These are phyloP conservation scores for Bassia scoparia DNA, from an alignment of 148 eudicot genomes.

Conservation along the genomic window DNA sequence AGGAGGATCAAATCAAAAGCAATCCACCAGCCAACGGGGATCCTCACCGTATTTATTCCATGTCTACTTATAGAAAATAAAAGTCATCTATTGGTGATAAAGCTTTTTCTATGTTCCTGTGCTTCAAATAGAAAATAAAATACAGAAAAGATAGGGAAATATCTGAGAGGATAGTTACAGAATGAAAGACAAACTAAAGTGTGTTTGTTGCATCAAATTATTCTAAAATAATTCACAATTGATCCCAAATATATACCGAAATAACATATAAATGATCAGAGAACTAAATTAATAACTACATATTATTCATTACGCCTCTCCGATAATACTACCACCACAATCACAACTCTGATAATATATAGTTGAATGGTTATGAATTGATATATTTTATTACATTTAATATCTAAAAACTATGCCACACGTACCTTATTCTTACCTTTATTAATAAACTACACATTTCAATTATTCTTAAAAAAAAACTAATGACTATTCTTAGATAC, in stretches of 20 bases:
- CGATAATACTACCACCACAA: too few species aligned
- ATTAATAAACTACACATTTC: too few species aligned
- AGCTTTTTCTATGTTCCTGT: constrained; percentile 70
- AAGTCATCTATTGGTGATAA: constrained; percentile 68
- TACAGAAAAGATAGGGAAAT: neutral
- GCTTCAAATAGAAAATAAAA: constrained; percentile 26
- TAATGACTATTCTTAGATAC: too few species aligned
- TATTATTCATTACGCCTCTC: too few species aligned
- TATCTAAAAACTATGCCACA: too few species aligned
- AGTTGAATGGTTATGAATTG: too few species aligned
- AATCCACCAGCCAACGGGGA: constrained; percentile 97
- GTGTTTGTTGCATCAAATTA: neutral
- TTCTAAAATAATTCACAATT: neutral
- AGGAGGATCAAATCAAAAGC: constrained; percentile 75
- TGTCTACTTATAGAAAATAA: constrained; percentile 44
- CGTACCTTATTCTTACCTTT: too few species aligned
- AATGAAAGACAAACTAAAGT: neutral
- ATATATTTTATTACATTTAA: too few species aligned
- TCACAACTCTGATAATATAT: too few species aligned
- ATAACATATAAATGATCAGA: too few species aligned
- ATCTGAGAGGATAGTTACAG: neutral
- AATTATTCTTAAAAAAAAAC: too few species aligned
- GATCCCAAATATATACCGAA: neutral
- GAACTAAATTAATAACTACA: too few species aligned
- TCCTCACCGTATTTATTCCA: constrained; percentile 80